Base-by-base conservation (phyloP, 306 rosid genomes). In the Vigna angularis region DNA sequence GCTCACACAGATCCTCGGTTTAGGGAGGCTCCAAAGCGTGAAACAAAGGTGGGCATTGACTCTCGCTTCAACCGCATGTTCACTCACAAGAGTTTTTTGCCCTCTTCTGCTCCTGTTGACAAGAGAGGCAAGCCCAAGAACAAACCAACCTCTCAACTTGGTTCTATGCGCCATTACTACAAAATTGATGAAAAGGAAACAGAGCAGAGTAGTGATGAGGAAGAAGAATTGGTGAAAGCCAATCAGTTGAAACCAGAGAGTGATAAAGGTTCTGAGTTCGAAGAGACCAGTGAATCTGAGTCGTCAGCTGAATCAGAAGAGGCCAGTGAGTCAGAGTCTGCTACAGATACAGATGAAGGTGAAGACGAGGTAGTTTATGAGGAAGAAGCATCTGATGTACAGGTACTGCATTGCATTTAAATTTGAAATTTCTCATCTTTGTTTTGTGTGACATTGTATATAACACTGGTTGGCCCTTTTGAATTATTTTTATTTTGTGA, bases 1-100 rank as follows among this genome's bases (percentile, higher is more conserved):
- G 66, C 86, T 28, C 96, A 92, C 77, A 90, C 91, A 7, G 97
- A 94, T 83, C 98, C 98, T 18, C 85, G 97, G 22, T 94, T 94
- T 79, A 89, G 88, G 18, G 90, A 89, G 30, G 90, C 81, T 30
- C 94, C 93, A 1, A 92, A 82, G 83, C 91, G 75, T 50, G 77
- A 82, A 72, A 76, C 90, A 0, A 90, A 91, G 82, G 94, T 90
- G 40, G 86, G 85, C 16, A 90, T 94, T 47, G 98, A 94, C 52
- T 86, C 94, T 34, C 96, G 98, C 4, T 94, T 94, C 73, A 47
- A 87, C 12, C 83, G 85, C 42, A 72, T 92, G 81, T 92, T 94
- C 70, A 82, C 84, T 26, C 86, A 94, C 18, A 81, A 80, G 83
- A 83, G 82, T 7, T 94, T 94, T 79, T 24, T 22, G 10, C 58